phyloP scores from a whole-genome alignment of 2,329 filamentous ascomycete species.

The Arachnomyces sp. region DNA sequence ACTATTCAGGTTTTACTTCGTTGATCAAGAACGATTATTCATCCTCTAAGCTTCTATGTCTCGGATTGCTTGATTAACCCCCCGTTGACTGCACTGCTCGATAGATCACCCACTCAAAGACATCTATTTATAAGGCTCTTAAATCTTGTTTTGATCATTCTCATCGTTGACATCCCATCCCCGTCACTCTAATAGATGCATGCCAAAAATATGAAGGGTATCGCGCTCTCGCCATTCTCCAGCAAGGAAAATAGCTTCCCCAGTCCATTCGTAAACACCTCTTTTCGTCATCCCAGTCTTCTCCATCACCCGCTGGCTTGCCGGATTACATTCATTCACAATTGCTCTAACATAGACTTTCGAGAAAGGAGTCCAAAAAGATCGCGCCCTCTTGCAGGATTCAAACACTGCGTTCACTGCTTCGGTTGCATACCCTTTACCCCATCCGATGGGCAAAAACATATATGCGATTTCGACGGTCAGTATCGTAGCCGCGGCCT shows the following conservation, averaged over 20 bases:
- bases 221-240: slow-evolving; percentile 20
- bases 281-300: slow-evolving; percentile 21
- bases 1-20: no score
- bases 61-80: no score
- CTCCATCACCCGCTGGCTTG: slow-evolving; percentile 24
- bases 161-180: no score
- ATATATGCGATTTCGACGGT: slow-evolving; percentile 15
- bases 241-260: slow-evolving; percentile 14
- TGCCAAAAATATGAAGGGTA: slow-evolving; percentile 21
- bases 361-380: slow-evolving; percentile 19
- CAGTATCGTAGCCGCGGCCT: slow-evolving; percentile 13
- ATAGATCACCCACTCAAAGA: no score
- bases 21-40: no score
- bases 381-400: slow-evolving; percentile 12
- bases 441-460: slow-evolving; percentile 15
- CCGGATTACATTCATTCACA: slow-evolving; percentile 23
- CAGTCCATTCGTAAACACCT: slow-evolving; percentile 23
- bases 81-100: no score
- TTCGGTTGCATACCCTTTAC: slow-evolving; percentile 17
- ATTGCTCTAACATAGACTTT: slow-evolving; percentile 24
- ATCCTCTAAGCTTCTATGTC: no score
- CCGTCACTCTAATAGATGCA: slow-evolving; percentile 12
- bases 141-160: no score
- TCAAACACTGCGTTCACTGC: slow-evolving; percentile 19
- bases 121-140: no score